Evolutionary conservation across 2,329 filamentous ascomycete species (phyloP), one percentile per base, ranked within the genome.

Genomic region (Macroventuria anomochaeta): DNA sequence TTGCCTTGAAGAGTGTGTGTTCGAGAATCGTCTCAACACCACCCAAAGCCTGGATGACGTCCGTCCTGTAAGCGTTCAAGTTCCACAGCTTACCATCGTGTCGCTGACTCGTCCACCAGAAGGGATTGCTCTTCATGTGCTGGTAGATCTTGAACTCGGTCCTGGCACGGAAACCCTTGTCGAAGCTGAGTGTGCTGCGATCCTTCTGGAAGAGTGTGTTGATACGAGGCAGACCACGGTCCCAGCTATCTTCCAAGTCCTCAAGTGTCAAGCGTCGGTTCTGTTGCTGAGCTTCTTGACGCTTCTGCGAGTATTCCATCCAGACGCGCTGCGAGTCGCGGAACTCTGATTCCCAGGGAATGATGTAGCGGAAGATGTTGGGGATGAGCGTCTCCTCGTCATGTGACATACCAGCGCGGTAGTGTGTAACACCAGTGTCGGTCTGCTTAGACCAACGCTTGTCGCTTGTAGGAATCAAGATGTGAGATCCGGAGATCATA

Each of bases 131-230:
- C 85, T 96, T 97, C 93, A 99, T 97, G 56, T 97, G 82, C 75
- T 97, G 93, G 72, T 97, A 99, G 25, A 95, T 88, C 81, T 99
- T 99, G 81, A 99, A 99, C 74, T 99, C 95, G 10, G 93, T 91
- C 47, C 95, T 85, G 12, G 93, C 88, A 64, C 95, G 88, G 87
- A 97, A 99, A 48, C 95, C 95, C 78, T 99, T 99, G 80, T 99
- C 95, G 70, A 99, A 99, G 69, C 91, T 96, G 59, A 99, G 83
- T 0, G 95, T 99, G 74, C 92, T 97, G 68, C 95, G 85, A 67
- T 99, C 95, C 76, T 99, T 99, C 74, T 99, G 95, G 86, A 99
- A 99, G 2, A 99, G 82, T 0, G 95, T 99, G 74, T 99, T 99
- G 79, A 99, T 99, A 79, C 95, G 90, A 15, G 95, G 95, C 46